Evolutionary conservation across 2,329 filamentous ascomycete species (phyloP).

Genomic region (Colletotrichum sp.): DNA sequence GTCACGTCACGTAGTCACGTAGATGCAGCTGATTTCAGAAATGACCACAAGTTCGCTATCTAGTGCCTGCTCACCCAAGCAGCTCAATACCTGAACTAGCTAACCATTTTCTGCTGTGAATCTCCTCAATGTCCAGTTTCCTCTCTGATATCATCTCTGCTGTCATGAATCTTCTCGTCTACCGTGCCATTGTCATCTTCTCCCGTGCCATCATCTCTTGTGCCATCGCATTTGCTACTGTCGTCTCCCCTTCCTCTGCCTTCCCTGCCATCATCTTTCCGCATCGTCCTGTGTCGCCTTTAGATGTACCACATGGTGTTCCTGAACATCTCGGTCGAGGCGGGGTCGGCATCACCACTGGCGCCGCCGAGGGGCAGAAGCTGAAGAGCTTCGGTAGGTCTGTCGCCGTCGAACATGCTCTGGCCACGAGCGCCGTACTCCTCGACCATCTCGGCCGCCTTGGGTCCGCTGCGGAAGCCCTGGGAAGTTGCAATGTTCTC

Average conservation of each 20-base stretch:
- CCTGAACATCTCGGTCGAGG: conserved; percentile 31
- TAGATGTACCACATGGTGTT: conserved; percentile 52
- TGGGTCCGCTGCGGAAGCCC: conserved; percentile 47
- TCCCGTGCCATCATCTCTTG: not conserved
- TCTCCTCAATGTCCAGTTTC: not conserved
- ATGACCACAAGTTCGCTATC: not conserved
- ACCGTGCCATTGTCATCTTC: not conserved
- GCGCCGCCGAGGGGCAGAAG: conserved; percentile 28
- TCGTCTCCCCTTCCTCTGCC: not conserved
- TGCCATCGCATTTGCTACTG: not conserved
- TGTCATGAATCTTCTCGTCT: not conserved
- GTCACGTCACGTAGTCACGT: not conserved
- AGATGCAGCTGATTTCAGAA: not conserved
- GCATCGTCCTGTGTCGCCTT: not conserved
- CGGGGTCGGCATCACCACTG: conserved; percentile 16
- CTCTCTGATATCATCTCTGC: not conserved
- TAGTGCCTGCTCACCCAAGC: not conserved
- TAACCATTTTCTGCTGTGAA: not conserved
- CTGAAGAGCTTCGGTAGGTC: conserved; percentile 16
- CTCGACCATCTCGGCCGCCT: conserved; percentile 44
- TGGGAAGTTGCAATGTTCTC: conserved; percentile 57
- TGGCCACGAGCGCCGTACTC: conserved; percentile 46
- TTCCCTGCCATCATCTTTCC: not conserved
- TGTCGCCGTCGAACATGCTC: not conserved
- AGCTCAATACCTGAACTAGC: not conserved